These are phyloP conservation scores for Diplocarpon mali DNA, from an alignment of 2,329 filamentous ascomycete species.

Conservation along the genomic window DNA sequence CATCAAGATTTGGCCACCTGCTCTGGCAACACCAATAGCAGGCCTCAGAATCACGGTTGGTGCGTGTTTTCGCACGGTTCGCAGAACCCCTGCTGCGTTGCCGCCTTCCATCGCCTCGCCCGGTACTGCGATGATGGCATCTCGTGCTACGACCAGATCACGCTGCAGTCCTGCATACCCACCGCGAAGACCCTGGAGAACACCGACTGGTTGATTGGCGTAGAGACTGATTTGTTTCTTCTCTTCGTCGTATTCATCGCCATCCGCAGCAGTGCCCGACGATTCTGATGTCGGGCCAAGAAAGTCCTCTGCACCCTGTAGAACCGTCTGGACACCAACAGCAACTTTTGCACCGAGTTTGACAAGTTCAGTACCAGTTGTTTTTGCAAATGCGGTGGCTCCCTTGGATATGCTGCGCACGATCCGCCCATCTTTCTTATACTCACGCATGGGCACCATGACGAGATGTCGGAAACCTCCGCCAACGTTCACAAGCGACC, in stretches of 20 bases:
- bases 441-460: constrained; percentile 82
- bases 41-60: constrained; percentile 91
- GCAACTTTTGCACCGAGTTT: constrained; percentile 90
- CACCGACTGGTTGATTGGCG: constrained; percentile 83
- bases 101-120: constrained; percentile 81
- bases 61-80: constrained; percentile 66
- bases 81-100: constrained; percentile 69
- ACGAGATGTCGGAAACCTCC: constrained; percentile 78
- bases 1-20: constrained; percentile 77
- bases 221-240: constrained; percentile 79
- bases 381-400: constrained; percentile 78
- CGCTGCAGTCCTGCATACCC: constrained; percentile 75
- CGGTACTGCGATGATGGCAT: constrained; percentile 91
- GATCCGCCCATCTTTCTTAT: constrained; percentile 85
- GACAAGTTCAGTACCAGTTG: constrained; percentile 87
- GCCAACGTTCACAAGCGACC: constrained; percentile 82
- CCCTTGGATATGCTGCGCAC: constrained; percentile 89
- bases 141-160: constrained; percentile 74
- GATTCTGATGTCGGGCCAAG: constrained; percentile 37
- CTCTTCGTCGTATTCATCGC: constrained; percentile 54
- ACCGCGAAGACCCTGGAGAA: constrained; percentile 74
- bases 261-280: constrained; percentile 35
- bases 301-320: constrained; percentile 79
- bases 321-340: constrained; percentile 85
- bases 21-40: constrained; percentile 81